phyloP scores from a whole-genome alignment of 2,329 filamentous ascomycete species.

The Sporothrix curviconia region DNA sequence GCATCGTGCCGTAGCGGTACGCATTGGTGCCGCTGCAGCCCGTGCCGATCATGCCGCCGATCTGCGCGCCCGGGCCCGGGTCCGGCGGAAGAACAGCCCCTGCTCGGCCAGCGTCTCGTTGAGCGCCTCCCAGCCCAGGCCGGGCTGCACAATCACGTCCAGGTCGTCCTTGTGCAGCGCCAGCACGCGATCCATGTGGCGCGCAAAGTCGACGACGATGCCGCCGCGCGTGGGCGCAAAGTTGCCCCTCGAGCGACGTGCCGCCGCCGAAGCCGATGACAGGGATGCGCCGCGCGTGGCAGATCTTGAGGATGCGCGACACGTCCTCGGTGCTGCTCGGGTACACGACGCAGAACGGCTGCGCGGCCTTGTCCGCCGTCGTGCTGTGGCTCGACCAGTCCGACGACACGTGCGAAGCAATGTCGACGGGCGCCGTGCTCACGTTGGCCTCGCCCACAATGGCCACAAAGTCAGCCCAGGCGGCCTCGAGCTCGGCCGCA shows the following conservation, averaged over 20 bases:
- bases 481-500: constrained; percentile 59
- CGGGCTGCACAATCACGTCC: constrained; percentile 71
- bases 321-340: constrained; percentile 76
- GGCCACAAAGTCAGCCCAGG: constrained; percentile 61
- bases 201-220: constrained; percentile 72
- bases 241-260: constrained; percentile 83
- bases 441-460: constrained; percentile 60
- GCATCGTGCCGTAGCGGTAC: constrained; percentile 90
- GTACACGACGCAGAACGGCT: constrained; percentile 66
- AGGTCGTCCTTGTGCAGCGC: constrained; percentile 69
- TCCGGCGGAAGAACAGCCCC: constrained; percentile 85
- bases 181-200: constrained; percentile 75
- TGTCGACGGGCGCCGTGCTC: constrained; percentile 50
- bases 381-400: constrained; percentile 55
- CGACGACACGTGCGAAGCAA: constrained; percentile 52
- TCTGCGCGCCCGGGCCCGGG: constrained; percentile 85
- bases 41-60: constrained; percentile 80
- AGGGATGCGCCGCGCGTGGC: constrained; percentile 72
- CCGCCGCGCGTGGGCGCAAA: constrained; percentile 77
- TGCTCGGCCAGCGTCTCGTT: constrained; percentile 69
- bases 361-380: constrained; percentile 39
- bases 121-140: constrained; percentile 77
- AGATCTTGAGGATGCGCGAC: constrained; percentile 80
- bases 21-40: constrained; percentile 75
- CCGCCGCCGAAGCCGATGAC: constrained; percentile 84